phyloP scores from a whole-genome alignment of 768 basidiomycete genomes.

The Suillus hirtellus region DNA sequence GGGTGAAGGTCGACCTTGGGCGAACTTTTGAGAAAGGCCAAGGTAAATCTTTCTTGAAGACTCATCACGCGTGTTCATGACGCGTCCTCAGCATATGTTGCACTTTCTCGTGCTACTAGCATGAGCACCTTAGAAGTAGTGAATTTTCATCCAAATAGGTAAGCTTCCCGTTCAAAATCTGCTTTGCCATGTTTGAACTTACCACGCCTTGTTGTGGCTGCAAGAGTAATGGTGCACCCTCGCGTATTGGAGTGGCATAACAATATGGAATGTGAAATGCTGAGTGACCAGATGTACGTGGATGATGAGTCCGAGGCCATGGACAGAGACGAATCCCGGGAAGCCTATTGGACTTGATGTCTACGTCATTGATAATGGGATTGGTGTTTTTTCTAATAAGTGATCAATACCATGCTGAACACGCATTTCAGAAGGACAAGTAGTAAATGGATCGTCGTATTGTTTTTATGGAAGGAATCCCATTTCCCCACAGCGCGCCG shows the following conservation, averaged over 20 bases:
- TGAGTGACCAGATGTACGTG: slow-evolving; percentile 12
- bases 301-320: slow-evolving; percentile 31
- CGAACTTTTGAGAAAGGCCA: slow-evolving; percentile 81
- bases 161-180: slow-evolving; percentile 20
- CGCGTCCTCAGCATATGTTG: slow-evolving; percentile 56
- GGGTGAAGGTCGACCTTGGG: slow-evolving; percentile 77
- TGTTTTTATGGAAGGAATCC: not conserved
- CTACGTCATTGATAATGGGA: too few relatives aligned
- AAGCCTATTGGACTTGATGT: slow-evolving; percentile 30
- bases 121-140: slow-evolving; percentile 64
- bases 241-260: slow-evolving; percentile 61
- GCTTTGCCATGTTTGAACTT: slow-evolving; percentile 1
- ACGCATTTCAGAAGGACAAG: not conserved
- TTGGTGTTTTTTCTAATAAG: not conserved
- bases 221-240: slow-evolving; percentile 64
- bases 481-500: slow-evolving; percentile 24
- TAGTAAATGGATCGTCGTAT: not conserved
- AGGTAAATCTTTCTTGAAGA: slow-evolving; percentile 41
- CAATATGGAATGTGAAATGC: slow-evolving; percentile 24
- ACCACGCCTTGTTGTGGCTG: slow-evolving; percentile 2
- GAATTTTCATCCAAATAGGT: slow-evolving; percentile 63
- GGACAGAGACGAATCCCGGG: slow-evolving; percentile 39
- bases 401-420: not conserved
- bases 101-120: slow-evolving; percentile 71
- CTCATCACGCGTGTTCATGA: not conserved